These are phyloP conservation scores for Dactylellina haptotyla DNA, from an alignment of 2,329 filamentous ascomycete genomes.

Conservation along the genomic window DNA sequence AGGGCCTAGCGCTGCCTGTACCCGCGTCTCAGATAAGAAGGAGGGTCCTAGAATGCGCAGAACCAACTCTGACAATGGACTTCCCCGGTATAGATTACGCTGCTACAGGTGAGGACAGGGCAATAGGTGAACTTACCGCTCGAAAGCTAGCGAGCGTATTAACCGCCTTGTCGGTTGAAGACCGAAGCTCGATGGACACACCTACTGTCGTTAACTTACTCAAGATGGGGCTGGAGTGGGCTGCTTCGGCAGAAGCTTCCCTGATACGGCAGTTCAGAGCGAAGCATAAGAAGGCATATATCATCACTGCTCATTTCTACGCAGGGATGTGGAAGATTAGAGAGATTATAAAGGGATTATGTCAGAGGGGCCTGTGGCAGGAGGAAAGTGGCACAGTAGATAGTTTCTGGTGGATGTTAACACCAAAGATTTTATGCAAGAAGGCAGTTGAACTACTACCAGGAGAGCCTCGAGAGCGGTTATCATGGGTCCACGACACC, in stretches of 20 bases:
- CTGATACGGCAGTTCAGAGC: conserved; percentile 20
- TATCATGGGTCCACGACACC: conserved; percentile 22
- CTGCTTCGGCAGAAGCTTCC: conserved; percentile 5
- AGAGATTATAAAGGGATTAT: conserved; percentile 26
- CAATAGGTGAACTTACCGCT: not conserved
- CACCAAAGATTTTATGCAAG: conserved; percentile 29
- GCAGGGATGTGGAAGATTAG: conserved; percentile 42
- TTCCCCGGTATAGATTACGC: conserved; percentile 44
- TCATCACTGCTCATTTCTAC: conserved; percentile 39
- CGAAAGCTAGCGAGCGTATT: conserved; percentile 10
- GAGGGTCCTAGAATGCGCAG: not conserved
- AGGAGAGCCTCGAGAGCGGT: conserved; percentile 19
- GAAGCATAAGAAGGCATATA: conserved; percentile 33
- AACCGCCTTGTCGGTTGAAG: not conserved
- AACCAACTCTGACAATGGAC: not conserved
- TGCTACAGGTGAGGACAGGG: conserved; percentile 29
- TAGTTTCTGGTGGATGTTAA: conserved; percentile 36
- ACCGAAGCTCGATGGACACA: not conserved
- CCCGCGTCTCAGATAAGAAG: not conserved
- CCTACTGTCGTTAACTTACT: conserved; percentile 2
- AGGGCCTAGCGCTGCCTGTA: not conserved
- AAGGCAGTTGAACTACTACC: conserved; percentile 15
- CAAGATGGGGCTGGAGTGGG: conserved; percentile 29
- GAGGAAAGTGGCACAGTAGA: conserved; percentile 25
- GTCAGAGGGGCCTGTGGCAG: conserved; percentile 17